Evolutionary conservation across 805 yeast genomes (phyloP), one percentile per base, ranked within the genome.

Genomic region (Hanseniaspora lindneri): DNA sequence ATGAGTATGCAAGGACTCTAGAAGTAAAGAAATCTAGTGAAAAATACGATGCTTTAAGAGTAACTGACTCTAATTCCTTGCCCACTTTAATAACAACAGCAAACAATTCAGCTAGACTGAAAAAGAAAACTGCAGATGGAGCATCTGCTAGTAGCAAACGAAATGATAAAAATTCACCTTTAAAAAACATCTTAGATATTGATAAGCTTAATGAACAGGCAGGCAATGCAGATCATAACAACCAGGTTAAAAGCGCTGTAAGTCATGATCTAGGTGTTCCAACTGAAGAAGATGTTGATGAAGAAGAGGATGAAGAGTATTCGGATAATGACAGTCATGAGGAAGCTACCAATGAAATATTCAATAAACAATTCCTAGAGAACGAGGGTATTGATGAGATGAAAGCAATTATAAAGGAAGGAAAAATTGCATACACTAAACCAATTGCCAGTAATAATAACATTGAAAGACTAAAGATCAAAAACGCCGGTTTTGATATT

Each of bases 341-440:
- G 13, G 51, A 52, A 11, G 51, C 44, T 14, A 52, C 52, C 2
- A 64, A 62, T 36, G 56, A 55, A 35, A 60, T 60, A 9, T 66
- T 69, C 49, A 55, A 61, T 32, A 55, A 58, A 19, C 59, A 61
- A 17, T 49, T 66, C 41, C 52, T 62, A 21, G 70, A 69, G 42
- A 60, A 64, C 39, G 70, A 66, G 48, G 70, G 71, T 2, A 43
- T 65, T 3, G 65, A 60, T 19, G 74, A 69, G 47, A 56, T 69
- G 35, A 54, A 53, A 10, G 43, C 53, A 2, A 46, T 48, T 2
- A 33, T 39, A 17, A 40, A 51, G 10, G 41, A 43, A 21, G 53
- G 51, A 10, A 44, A 52, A 11, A 32, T 49, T 16, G 39, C 49
- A 2, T 44, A 36, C 4, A 50, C 51, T 14, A 53, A 52, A 6